phyloP scores from a whole-genome alignment of 2,329 filamentous ascomycete species.

The Penicillium sp. region DNA sequence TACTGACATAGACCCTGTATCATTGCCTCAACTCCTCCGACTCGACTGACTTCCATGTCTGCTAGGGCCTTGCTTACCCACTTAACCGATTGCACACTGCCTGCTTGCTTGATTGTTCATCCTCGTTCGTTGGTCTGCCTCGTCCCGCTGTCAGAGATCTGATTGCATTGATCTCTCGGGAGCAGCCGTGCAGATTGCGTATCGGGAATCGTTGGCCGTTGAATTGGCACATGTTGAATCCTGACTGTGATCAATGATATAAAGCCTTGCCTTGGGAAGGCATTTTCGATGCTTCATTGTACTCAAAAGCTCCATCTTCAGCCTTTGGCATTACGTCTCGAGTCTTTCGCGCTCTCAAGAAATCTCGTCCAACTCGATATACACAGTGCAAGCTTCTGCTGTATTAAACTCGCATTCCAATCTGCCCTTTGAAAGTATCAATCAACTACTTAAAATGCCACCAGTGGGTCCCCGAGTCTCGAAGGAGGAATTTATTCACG shows the following conservation, averaged over 20 bases:
- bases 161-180: conserved; percentile 18
- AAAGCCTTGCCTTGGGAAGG: conserved; percentile 6
- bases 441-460: conserved; percentile 21
- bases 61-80: conserved; percentile 4
- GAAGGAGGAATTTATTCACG: conserved; percentile 50
- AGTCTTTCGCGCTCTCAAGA: not conserved
- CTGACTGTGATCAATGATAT: conserved; percentile 6
- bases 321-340: not conserved
- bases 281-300: not conserved
- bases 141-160: conserved; percentile 13
- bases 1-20: not conserved
- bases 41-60: not conserved
- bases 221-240: not conserved
- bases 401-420: not conserved
- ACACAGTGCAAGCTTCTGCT: not conserved
- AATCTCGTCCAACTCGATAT: not conserved
- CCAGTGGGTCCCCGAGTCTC: conserved; percentile 45
- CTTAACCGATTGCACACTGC: conserved; percentile 16
- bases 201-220: conserved; percentile 3
- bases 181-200: conserved; percentile 5
- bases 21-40: not conserved
- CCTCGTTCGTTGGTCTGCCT: conserved; percentile 22
- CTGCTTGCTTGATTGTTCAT: conserved; percentile 9
- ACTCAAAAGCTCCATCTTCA: not conserved
- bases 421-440: not conserved